Base-by-base conservation (phyloP, 2,329 filamentous ascomycete genomes). In the Fusarium tupiense region DNA sequence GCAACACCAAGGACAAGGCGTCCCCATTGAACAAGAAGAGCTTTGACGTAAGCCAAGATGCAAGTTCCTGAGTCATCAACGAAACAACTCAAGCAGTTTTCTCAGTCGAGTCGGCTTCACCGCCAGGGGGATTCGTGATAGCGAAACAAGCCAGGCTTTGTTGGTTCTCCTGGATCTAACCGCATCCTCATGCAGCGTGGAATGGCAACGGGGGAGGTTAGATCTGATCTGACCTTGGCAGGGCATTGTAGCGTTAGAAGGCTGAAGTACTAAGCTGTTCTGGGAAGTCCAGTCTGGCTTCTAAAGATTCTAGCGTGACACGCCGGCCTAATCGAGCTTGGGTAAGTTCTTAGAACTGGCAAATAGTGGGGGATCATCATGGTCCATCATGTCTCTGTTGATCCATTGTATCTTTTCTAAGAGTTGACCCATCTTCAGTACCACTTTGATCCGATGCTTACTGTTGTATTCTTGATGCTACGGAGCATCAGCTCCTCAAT, bases 281-380 rank as follows among this genome's bases (percentile, higher is more conserved):
- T 76, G 6, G 40, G 67, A 65, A 72, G 58, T n/a, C 16, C n/a
- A 20, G 58, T 33, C 29, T 46, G 31, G 22, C 41, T 75, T 76
- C 66, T 26, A 61, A 68, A 73, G 70, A 50, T 78, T 77, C 76
- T 78, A 78, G 76, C 76, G 76, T 57, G 47, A 68, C 70, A 72
- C 52, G 20, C 35, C n/a, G 17, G 26, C 59, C 71, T 19, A 64
- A 69, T 69, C 52, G 49, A 71, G 66, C 26, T 70, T 63, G 61
- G 66, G 43, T 26, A 13, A 38, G 38, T 47, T 31, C 37, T 22
- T 24, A 17, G 20, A 40, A 54, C 50, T 49, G 71, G 58, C 58
- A 68, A 61, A 70, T 61, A 50, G 68, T 66, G 59, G 71, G 72
- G 65, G 65, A 67, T 54, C 41, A 12, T 40, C 40, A 52, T 38